Conservation (phyloP, 495 filamentous ascomycete genomes). For the Tuber umbilicatum region DNA sequence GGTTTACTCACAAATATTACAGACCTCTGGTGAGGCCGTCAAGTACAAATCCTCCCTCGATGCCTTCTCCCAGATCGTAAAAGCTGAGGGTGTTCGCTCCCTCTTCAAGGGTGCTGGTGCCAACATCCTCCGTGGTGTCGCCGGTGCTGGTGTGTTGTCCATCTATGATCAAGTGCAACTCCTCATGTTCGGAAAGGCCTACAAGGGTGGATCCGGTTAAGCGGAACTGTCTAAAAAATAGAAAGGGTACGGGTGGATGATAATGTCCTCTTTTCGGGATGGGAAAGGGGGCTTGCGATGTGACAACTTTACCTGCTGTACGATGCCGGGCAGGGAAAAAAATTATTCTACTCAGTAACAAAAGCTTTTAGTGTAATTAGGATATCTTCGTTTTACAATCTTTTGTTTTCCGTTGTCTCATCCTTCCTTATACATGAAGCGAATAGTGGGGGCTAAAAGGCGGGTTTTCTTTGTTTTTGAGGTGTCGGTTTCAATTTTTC, state of each 20-base stretch:
- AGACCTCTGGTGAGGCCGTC: conserved; percentile 76
- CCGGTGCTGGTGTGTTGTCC: conserved; percentile 99
- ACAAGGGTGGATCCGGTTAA: conserved; percentile 87
- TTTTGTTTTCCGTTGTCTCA: conserved; percentile 6
- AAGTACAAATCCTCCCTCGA: conserved; percentile 96
- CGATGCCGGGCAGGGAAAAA: conserved; percentile 8
- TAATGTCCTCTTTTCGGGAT: conserved; percentile 14
- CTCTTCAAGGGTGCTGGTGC: conserved; percentile 99
- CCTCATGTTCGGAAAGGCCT: conserved; percentile 98
- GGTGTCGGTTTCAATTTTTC: conserved; percentile 14
- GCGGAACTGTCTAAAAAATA: conserved; percentile 30
- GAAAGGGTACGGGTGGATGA: conserved; percentile 14
- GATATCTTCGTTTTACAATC: conserved; percentile 9
- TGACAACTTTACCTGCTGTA: conserved; percentile 24
- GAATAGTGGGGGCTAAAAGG: conserved; percentile 8
- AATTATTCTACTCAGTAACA: conserved; percentile 16
- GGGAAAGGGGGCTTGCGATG: conserved; percentile 11
- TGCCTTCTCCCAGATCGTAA: conserved; percentile 90
- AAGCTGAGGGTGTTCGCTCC: conserved; percentile 91
- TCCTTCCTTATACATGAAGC: conserved; percentile 13
- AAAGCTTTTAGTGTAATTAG: conserved; percentile 10
- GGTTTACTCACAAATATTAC: conserved; percentile 12
- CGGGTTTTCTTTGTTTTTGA: conserved; percentile 20
- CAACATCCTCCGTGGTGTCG: conserved; percentile 99
- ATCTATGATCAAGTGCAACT: conserved; percentile 99